A percentile compares a stretch with the other conserved stretches of the same genome.
Evolutionary conservation across 2,329 filamentous ascomycete genomes (phyloP).

Genomic region (Amphichorda felina): DNA sequence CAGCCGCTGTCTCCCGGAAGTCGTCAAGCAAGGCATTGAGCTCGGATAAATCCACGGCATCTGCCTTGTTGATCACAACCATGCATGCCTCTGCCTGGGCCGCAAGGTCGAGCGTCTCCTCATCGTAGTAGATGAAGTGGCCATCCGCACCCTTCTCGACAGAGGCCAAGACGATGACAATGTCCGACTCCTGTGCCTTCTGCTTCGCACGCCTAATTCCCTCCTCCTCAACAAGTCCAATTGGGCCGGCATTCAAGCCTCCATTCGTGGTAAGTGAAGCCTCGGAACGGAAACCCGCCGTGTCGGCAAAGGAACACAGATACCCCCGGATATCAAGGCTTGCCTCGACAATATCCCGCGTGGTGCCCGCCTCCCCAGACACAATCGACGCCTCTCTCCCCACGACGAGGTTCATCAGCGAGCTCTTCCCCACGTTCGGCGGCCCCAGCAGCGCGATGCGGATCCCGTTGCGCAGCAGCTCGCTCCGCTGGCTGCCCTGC

Average conservation of each 20-base stretch:
- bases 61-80: slow-evolving; percentile 52
- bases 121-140: slow-evolving; percentile 36
- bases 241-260: slow-evolving; percentile 12
- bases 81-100: slow-evolving; percentile 34
- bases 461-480: slow-evolving; percentile 77
- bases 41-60: slow-evolving; percentile 25
- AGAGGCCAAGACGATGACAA: slow-evolving; percentile 72
- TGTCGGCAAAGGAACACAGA: slow-evolving; percentile 90
- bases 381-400: slow-evolving; percentile 93
- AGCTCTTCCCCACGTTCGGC: slow-evolving; percentile 93
- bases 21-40: slow-evolving; percentile 24
- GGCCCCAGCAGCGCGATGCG: slow-evolving; percentile 77
- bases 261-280: slow-evolving; percentile 5
- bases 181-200: slow-evolving; percentile 71
- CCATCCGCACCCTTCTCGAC: slow-evolving; percentile 40
- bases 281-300: slow-evolving; percentile 67
- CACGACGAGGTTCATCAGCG: slow-evolving; percentile 78
- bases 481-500: slow-evolving; percentile 66
- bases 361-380: slow-evolving; percentile 84
- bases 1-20: slow-evolving; percentile 19
- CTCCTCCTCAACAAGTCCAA: slow-evolving; percentile 74
- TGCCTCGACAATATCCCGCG: slow-evolving; percentile 85
- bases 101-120: slow-evolving; percentile 43
- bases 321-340: slow-evolving; percentile 82
- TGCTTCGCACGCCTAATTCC: slow-evolving; percentile 79